Conservation (phyloP, 306 rosid species). For the Cicer cuneatum region DNA sequence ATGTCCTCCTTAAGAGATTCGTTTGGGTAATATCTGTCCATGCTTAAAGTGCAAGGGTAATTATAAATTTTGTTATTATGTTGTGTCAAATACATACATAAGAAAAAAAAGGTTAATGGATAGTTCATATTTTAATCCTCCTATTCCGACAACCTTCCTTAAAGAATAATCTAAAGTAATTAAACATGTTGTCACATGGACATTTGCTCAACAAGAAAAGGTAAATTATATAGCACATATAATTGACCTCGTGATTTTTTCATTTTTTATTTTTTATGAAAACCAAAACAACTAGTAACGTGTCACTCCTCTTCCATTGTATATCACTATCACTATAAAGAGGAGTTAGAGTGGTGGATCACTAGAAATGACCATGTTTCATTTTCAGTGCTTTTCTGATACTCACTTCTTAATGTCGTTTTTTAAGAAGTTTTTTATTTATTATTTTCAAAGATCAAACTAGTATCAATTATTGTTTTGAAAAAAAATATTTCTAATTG, state of each 20-base stretch:
- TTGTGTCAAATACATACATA: slow-evolving; percentile 19
- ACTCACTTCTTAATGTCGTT: no score
- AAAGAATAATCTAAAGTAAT: slow-evolving; percentile 31
- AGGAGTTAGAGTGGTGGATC: neutral
- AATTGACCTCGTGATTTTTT: neutral
- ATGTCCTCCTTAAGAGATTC: neutral
- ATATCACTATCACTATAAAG: no score
- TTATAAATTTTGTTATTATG: slow-evolving; percentile 43
- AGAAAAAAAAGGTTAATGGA: slow-evolving; percentile 17
- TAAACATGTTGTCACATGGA: slow-evolving; percentile 31
- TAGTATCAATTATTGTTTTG: no score
- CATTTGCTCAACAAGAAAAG: slow-evolving; percentile 8
- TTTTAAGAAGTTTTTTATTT: no score
- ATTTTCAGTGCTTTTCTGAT: no score
- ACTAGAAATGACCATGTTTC: neutral
- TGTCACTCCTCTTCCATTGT: neutral
- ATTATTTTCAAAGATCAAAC: no score
- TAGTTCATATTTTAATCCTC: slow-evolving; percentile 24
- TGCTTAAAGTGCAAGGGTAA: slow-evolving; percentile 38
- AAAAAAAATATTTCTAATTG: no score
- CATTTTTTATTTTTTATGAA: neutral
- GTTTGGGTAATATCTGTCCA: slow-evolving; percentile 27
- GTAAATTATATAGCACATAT: slow-evolving; percentile 25
- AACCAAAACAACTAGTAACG: slow-evolving; percentile 17
- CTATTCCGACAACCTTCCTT: slow-evolving; percentile 15